Percentiles rank a stretch among this genome's conserved stretches.
Evolutionary conservation across 192 early-diverging fungal species (phyloP).

Genomic region (Rhizophlyctis rosea): DNA sequence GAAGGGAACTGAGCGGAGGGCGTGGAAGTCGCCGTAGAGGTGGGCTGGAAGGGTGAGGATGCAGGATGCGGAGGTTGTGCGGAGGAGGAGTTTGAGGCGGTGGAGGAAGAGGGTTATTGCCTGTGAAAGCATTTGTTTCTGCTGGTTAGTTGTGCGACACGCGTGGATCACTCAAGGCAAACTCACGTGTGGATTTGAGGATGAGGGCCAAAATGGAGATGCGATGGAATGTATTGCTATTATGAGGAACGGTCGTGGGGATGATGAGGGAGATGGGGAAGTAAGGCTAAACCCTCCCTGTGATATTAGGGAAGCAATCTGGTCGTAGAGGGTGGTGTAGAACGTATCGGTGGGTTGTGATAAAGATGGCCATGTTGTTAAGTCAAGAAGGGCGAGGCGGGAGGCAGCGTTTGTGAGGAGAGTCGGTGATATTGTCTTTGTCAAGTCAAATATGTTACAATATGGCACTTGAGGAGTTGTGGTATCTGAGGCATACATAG

Average conservation of each 20-base stretch:
- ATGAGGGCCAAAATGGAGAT: conserved; percentile 70
- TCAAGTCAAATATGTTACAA: conserved; percentile 84
- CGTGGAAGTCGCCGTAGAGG: conserved; percentile 56
- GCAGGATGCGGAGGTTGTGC: conserved; percentile 70
- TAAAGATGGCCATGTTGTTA: conserved; percentile 8
- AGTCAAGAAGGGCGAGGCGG: conserved; percentile 24
- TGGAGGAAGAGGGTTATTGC: conserved; percentile 56
- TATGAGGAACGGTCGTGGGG: conserved; percentile 52
- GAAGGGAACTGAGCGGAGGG: no score
- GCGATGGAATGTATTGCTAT: conserved; percentile 79
- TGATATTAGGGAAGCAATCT: conserved; percentile 58
- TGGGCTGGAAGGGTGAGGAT: conserved; percentile 80
- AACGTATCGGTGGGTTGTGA: conserved; percentile 3
- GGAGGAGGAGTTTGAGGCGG: conserved; percentile 70
- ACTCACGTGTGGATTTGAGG: conserved; percentile 53
- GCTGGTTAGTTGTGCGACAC: no score
- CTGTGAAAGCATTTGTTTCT: conserved; percentile 18
- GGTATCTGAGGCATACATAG: conserved; percentile 7
- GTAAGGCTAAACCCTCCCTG: conserved; percentile 67
- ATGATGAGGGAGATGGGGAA: conserved; percentile 24
- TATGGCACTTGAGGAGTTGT: conserved; percentile 48
- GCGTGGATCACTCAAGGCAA: no score
- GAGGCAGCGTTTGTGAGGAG: conserved; percentile 44
- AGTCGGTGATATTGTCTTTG: conserved; percentile 63
- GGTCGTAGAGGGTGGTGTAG: conserved; percentile 32